Evolutionary conservation across 2,329 filamentous ascomycete species (phyloP), one percentile per base, ranked within the genome.

Genomic region (Ceratocystis colombiana): DNA sequence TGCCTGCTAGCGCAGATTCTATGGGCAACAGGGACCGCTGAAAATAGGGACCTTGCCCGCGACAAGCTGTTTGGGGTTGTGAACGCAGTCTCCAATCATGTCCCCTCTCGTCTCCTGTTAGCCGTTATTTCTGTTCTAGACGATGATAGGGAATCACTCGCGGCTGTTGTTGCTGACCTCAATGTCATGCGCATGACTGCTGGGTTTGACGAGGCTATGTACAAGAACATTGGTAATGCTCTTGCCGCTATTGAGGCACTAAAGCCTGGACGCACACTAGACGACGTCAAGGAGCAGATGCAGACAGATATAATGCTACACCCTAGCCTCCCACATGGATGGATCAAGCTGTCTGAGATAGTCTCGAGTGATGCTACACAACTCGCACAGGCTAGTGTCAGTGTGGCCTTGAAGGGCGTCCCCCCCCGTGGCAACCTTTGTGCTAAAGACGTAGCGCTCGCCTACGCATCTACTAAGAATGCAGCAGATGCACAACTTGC

Each of bases 1-100:
- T 96, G 92, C 72, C 80, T 96, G 12, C 80, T 97, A 12, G 89
- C 92, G 0, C 90, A 97, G 75, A 89, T 97, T 0, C 81, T 97
- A 0, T 99, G 94, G 93, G 92, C 92, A 0, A 90, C 90, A 70
- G 91, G 89, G 7, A 85, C 86, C 0, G 84, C 87, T 5, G 81
- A 86, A 0, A 88, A 92, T 66, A 84, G 87, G 61, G 84, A 87
- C 62, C 85, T 88, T 68, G 92, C 93, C 17, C 83, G 90, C 2
- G 85, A 88, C 64, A 84, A 89, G 69, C 80, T 99, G 0, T 93
- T 96, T 71, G 86, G 86, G 15, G 86, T 88, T 45, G 86, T 96
- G 12, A 89, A 92, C 71, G 81, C 79, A 63, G 78, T 88, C 62
- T 84, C 89, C 0, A 83, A 86, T 0, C 91, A 97, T 70, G 83